These are phyloP conservation scores for Coemansia sp. DNA, from an alignment of 192 early-diverging fungal species.

Conservation along the genomic window DNA sequence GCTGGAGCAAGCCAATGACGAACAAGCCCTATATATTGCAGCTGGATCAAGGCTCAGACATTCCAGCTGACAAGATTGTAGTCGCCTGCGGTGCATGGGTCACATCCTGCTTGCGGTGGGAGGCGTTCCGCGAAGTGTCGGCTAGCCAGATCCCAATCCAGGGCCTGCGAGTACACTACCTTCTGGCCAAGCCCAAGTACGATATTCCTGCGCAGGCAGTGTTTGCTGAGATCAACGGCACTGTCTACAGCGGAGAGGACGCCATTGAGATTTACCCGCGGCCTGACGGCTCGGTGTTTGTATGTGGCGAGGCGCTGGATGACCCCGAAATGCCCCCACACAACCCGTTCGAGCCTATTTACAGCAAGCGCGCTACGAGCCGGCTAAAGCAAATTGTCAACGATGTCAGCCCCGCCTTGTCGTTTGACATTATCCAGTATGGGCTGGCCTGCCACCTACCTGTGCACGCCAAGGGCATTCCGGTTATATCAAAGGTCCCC, in stretches of 20 bases:
- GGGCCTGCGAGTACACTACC: conserved; percentile 50
- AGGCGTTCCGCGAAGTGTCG: conserved; percentile 51
- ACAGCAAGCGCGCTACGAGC: conserved; percentile 43
- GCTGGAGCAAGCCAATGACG: background rate
- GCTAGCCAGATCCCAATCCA: conserved; percentile 53
- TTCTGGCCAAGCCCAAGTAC: conserved; percentile 34
- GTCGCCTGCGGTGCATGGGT: conserved; percentile 52
- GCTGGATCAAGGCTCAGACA: conserved; percentile 37
- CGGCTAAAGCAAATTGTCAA: conserved; percentile 52
- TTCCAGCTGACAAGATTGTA: conserved; percentile 47
- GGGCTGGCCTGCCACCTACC: conserved; percentile 48
- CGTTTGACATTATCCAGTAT: conserved; percentile 43
- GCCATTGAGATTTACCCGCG: conserved; percentile 53
- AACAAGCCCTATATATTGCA: conserved; percentile 37
- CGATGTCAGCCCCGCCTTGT: conserved; percentile 36
- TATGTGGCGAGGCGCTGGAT: conserved; percentile 52
- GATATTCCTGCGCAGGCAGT: conserved; percentile 43
- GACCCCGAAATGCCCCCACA: conserved; percentile 52
- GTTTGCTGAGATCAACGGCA: conserved; percentile 55
- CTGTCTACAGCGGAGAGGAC: conserved; percentile 51
- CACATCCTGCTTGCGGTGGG: conserved; percentile 46
- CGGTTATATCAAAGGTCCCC: conserved; percentile 47
- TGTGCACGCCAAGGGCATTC: conserved; percentile 47
- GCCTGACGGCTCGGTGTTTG: conserved; percentile 51
- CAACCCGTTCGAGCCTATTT: conserved; percentile 50